These are phyloP conservation scores for Copromyces sp. DNA, from an alignment of 495 filamentous ascomycete genomes.

Conservation along the genomic window DNA sequence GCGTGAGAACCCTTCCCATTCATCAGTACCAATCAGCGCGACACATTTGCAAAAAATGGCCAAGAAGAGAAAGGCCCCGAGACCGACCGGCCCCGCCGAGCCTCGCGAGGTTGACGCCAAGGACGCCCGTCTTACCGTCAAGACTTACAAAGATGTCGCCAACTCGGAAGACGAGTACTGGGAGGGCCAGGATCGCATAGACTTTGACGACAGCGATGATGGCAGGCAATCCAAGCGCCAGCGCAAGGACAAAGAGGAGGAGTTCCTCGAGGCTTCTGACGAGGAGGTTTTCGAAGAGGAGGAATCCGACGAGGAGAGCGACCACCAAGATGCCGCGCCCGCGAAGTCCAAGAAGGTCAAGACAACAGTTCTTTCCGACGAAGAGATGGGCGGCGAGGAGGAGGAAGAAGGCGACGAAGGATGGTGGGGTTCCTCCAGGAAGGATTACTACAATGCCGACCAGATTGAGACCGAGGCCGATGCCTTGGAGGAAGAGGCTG, in stretches of 20 bases:
- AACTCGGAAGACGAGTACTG: conserved; percentile 91
- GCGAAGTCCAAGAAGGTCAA: conserved; percentile 14
- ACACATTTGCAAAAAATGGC: conserved; percentile 44
- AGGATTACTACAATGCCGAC: conserved; percentile 88
- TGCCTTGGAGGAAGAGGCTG: conserved; percentile 83
- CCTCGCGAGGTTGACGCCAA: conserved; percentile 41
- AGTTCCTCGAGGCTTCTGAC: conserved; percentile 59
- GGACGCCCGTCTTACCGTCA: conserved; percentile 49
- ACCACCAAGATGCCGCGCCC: conserved; percentile 15
- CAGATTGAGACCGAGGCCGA: conserved; percentile 84
- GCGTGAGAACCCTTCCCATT: background rate
- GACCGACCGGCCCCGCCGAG: conserved; percentile 29
- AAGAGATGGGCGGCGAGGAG: conserved; percentile 35
- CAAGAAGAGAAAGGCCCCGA: conserved; percentile 69
- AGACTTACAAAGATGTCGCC: conserved; percentile 74
- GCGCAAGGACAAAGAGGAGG: conserved; percentile 52
- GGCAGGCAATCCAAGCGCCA: conserved; percentile 66
- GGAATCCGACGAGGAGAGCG: conserved; percentile 32
- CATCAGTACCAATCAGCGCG: background rate
- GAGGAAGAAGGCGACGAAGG: conserved; percentile 66
- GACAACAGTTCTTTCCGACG: conserved; percentile 22
- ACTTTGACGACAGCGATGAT: conserved; percentile 75
- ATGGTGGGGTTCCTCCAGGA: conserved; percentile 78
- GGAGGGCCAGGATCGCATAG: conserved; percentile 68
- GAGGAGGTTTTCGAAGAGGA: conserved; percentile 66